A percentile compares a stretch with the other conserved stretches of the same genome.
These are phyloP conservation scores for Suhomyces faveliae DNA, from an alignment of 805 yeast species.

Conservation along the genomic window DNA sequence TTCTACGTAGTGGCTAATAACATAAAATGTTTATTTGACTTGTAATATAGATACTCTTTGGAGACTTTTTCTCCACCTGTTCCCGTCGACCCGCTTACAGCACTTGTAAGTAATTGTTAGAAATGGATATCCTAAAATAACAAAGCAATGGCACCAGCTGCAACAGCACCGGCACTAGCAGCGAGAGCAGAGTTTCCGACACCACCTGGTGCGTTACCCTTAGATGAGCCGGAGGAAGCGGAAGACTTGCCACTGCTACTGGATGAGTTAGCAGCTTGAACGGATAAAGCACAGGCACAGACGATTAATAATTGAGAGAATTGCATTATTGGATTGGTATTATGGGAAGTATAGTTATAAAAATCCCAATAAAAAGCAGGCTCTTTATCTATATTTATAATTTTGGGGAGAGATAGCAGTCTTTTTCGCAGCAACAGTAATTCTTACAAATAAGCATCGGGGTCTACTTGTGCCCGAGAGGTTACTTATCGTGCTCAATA, in stretches of 20 bases:
- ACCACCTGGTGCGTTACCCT: slow-evolving; percentile 15
- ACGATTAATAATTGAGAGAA: slow-evolving; percentile 18
- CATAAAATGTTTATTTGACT: background rate
- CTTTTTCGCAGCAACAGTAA: background rate
- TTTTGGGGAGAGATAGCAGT: background rate
- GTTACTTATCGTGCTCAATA: background rate
- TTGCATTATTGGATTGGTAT: slow-evolving; percentile 13
- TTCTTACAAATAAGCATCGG: background rate
- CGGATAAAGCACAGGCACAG: slow-evolving; percentile 20
- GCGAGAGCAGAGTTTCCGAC: slow-evolving; percentile 10
- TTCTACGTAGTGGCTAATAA: background rate
- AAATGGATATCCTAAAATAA: slow-evolving; percentile 6
- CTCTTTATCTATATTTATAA: background rate
- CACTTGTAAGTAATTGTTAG: background rate
- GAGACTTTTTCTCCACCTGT: background rate
- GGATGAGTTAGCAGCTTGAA: slow-evolving; percentile 21
- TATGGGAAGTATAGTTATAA: background rate
- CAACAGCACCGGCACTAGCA: slow-evolving; percentile 12
- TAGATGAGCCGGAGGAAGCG: background rate
- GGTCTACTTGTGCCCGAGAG: background rate
- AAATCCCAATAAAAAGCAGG: background rate
- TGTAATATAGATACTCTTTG: background rate
- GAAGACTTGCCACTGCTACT: slow-evolving; percentile 12
- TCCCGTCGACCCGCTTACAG: background rate
- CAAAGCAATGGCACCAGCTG: slow-evolving; percentile 12